Percentiles rank a stretch among this genome's conserved stretches.
These are phyloP conservation scores for Myxozyma monticola DNA, from an alignment of 805 yeast species.

Conservation along the genomic window DNA sequence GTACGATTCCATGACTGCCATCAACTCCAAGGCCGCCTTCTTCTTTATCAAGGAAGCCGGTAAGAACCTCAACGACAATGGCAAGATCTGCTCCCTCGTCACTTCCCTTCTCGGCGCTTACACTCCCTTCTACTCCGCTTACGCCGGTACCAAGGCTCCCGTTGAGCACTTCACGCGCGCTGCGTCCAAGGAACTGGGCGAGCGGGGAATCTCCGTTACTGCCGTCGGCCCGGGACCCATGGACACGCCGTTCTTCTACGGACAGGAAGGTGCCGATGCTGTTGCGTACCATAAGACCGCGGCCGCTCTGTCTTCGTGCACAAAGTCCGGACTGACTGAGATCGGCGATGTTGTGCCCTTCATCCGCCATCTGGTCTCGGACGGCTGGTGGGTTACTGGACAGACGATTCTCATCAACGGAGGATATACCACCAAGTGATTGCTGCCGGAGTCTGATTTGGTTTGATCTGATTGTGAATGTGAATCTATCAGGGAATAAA, in stretches of 20 bases:
- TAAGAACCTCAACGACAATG: conserved; percentile 50
- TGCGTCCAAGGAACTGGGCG: conserved; percentile 72
- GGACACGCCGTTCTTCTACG: conserved; percentile 66
- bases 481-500: no score
- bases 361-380: conserved; percentile 57
- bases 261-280: conserved; percentile 55
- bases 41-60: conserved; percentile 61
- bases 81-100: conserved; percentile 57
- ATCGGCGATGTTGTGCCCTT: conserved; percentile 64
- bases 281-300: conserved; percentile 57
- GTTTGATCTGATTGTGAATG: no score
- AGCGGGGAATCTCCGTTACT: conserved; percentile 67
- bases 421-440: conserved; percentile 62
- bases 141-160: conserved; percentile 77
- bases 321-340: conserved; percentile 56
- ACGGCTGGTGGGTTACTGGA: conserved; percentile 70
- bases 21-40: conserved; percentile 62
- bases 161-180: conserved; percentile 69
- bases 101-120: conserved; percentile 69
- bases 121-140: conserved; percentile 61
- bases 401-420: conserved; percentile 66
- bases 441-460: neutral
- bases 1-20: conserved; percentile 53
- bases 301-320: no score
- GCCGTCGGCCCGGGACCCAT: conserved; percentile 77